Evolutionary conservation across 805 yeast genomes (phyloP), one percentile per base, ranked within the genome.

Genomic region (Blastobotrys mokoenaii): DNA sequence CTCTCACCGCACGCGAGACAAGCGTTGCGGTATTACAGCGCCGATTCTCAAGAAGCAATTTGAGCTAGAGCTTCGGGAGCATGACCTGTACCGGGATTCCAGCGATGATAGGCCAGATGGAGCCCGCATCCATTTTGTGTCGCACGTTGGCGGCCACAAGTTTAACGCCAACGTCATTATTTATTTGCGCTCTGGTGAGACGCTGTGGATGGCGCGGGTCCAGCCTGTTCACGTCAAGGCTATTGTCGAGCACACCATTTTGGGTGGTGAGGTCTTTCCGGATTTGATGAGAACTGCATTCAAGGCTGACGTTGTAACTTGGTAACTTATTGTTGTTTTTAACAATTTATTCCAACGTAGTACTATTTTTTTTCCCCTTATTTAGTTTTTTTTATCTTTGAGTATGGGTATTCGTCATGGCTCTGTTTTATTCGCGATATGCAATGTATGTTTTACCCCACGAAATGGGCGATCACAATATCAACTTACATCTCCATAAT

Each of bases 141-240:
- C 85, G 57, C 98, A 90, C 62, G 84, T 90, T 22, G 98, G 98
- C 5, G 97, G 97, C 3, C 98, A 90, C 65, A 93, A 93, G 63
- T 93, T 71, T 64, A 87, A 93, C 1, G 97, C 97, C 2, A 90
- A 90, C 61, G 84, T 86, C 2, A 72, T 87, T 43, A 76, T 90
- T 12, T 88, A 87, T 59, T 66, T 79, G 51, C 79, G 73, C 51
- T 66, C 76, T 9, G 94, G 93, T 4, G 84, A 84, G 52, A 79
- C 81, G 47, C 75, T 88, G 25, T 88, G 97, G 97, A 68, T 86
- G 59, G 98, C 95, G 1, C 73, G 90, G 49, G 82, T 94, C 45
- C 71, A 76, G 2, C 97, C 97, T 3, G 70, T 72, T 43, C 84
- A 86, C 56, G 84, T 82, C 18, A 72, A 73, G 46, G 81, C 84